Percentiles rank a stretch among this genome's conserved stretches.
Evolutionary conservation across 345 rosid species (phyloP).

Genomic region (Syzygium aqueum): DNA sequence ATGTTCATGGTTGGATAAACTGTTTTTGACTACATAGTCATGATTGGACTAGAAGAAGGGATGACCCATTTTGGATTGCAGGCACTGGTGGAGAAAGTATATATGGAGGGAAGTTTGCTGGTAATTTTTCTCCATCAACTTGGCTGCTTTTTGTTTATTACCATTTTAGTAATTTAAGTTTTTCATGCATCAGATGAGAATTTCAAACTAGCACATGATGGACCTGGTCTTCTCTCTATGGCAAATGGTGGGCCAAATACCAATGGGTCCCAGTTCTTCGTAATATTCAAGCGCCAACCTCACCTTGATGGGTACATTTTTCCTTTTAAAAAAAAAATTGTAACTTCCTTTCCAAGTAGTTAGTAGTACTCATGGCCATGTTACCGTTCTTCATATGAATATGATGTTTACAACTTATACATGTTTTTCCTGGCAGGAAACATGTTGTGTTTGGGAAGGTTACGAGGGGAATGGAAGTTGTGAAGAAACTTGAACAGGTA

Average conservation of each 20-base stretch:
- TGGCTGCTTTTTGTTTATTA: neutral
- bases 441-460: slow-evolving; percentile 98
- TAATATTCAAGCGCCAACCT: slow-evolving; percentile 69
- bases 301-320: slow-evolving; percentile 83
- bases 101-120: slow-evolving; percentile 93
- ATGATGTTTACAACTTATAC: neutral
- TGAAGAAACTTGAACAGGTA: slow-evolving; percentile 68
- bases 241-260: slow-evolving; percentile 92
- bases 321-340: slow-evolving; percentile 3
- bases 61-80: slow-evolving; percentile 63
- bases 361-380: neutral
- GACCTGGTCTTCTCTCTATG: slow-evolving; percentile 88
- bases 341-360: neutral
- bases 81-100: slow-evolving; percentile 99
- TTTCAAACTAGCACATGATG: slow-evolving; percentile 67
- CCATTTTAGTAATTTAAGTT: neutral
- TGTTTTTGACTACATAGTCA: slow-evolving; percentile 28
- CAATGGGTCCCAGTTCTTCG: slow-evolving; percentile 94
- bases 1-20: slow-evolving; percentile 14
- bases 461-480: slow-evolving; percentile 62
- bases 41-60: slow-evolving; percentile 45
- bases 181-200: slow-evolving; percentile 62
- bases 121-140: slow-evolving; percentile 22
- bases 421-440: slow-evolving; percentile 43
- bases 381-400: neutral